Base-by-base conservation (phyloP, 1,139 yeast species). In the Geotrichum bryndzae region DNA sequence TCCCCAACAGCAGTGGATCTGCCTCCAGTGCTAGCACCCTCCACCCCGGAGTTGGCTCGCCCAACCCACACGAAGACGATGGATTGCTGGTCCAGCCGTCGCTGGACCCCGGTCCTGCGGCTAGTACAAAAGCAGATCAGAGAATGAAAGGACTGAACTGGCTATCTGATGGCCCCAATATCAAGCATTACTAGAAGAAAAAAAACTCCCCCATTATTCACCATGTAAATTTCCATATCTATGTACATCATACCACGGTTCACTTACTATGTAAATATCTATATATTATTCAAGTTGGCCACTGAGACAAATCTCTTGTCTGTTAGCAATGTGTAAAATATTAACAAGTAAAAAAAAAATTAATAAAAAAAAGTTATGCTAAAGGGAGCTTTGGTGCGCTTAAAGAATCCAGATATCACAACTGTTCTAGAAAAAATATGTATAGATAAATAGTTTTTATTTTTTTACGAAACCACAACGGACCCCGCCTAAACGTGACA, bases 111-210 rank as follows among this genome's bases (percentile, higher is more conserved):
- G n/a, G 13, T n/a, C 3, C 48, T 41, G 48, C 8, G n/a, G 22
- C 48, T 41, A 8, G 48, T 41, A 41, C 18, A n/a, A 41, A 23
- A 41, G n/a, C 48, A 7, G 22, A 41, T n/a, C 23, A 53, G 25
- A 45, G 61, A 50, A 38, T 53, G 7, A 54, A 48, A 48, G 61
- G 27, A 2, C 48, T 57, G 35, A 54, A 54, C 13, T 54, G 61
- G 53, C 53, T 50, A 6, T 41, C 50, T 10, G 51, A 53, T 2
- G 54, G 57, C 27, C 51, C 35, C 3, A 48, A 54, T 38, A 27
- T 52, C 38, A 53, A 53, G 13, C 53, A 46, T 45, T 52, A 41
- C 46, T 41, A 45, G 46, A 41, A 13, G 10, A 18, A 29, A 27
- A 27, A 27, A 4, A 4, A 4, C 6, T 6, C 6, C n/a, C 23